Evolutionary conservation across 2,329 filamentous ascomycete genomes (phyloP).

Genomic region (Curvularia sp.): DNA sequence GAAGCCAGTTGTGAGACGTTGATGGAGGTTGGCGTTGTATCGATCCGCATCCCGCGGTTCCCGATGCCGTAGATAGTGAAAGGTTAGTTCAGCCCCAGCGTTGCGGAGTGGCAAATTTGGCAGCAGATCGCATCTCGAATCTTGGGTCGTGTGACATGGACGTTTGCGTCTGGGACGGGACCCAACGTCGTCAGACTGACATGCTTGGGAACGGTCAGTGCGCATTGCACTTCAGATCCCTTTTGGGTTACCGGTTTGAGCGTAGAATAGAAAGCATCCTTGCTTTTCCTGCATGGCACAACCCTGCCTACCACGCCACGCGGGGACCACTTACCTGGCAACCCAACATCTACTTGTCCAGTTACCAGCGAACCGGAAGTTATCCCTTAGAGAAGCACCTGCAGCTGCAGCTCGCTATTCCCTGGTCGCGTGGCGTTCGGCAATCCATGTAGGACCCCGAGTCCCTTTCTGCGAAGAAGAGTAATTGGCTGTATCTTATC

Average conservation of each 20-base stretch:
- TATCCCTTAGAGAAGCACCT: constrained; percentile 1
- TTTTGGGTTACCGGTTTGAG: not conserved
- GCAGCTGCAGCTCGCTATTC: constrained; percentile 4
- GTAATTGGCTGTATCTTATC: constrained; percentile 4
- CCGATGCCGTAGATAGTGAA: not conserved
- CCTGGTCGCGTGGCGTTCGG: not conserved
- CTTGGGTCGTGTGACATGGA: constrained; percentile 12
- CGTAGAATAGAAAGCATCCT: not conserved
- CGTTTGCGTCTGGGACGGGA: constrained; percentile 1
- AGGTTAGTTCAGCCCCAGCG: not conserved
- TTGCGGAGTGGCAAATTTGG: not conserved
- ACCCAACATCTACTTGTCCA: not conserved
- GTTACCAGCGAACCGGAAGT: constrained; percentile 1
- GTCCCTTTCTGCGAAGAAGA: not conserved
- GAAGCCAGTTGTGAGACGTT: not conserved
- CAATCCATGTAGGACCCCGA: constrained; percentile 1
- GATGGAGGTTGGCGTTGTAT: not conserved
- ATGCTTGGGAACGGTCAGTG: constrained; percentile 4
- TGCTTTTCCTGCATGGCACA: not conserved
- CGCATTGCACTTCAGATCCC: not conserved
- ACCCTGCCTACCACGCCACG: not conserved
- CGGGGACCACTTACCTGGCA: not conserved
- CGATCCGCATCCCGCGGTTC: not conserved
- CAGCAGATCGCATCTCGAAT: constrained; percentile 5
- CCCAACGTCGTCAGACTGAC: not conserved